Base-by-base conservation (phyloP, 176 grass and related monocot species). In the Sorghum bicolor region DNA sequence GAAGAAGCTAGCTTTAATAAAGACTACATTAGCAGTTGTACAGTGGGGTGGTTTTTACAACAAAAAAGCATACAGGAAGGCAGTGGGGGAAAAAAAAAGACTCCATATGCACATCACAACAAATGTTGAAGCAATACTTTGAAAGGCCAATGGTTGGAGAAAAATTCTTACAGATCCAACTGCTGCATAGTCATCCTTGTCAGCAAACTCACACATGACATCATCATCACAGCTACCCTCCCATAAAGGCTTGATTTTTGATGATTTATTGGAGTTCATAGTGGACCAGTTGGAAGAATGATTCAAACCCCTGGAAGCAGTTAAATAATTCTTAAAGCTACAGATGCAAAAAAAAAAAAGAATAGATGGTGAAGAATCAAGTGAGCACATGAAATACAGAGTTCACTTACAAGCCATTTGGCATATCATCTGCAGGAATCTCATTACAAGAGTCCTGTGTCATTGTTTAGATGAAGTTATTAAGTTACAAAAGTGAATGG, bases 151-250 rank as follows among this genome's bases (percentile, higher is more conserved):
- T 5, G 38, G 15, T 20, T 75, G 19, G 87, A 85, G 10, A 36
- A 76, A 89, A 83, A 80, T 77, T 79, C 91, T 87, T 99, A 99
- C 93, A 80, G 89, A 90, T 80, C 88, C 84, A 89, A 92, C 87
- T 53, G 75, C 77, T n/a, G 81, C 83, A 75, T 81, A 81, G 72
- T 91, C 86, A 84, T 93, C 83, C 61, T 80, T 86, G 69, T 96
- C 93, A 57, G 88, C 77, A 86, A 94, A 82, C 73, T 86, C 89
- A 86, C 91, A 96, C 78, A 94, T 99, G 55, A 90, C 93, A 76
- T 93, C 91, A 19, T 95, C 87, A 77, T 87, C 87, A 87, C 84
- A 87, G 75, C 76, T 88, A 31, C 77, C 77, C 65, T 92, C 85
- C 93, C 93, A 93, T 37, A 92, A 89, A 20, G 93, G 87, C 72